Evolutionary conservation across 768 basidiomycete genomes (phyloP).

Genomic region (Lactarius evosmus): DNA sequence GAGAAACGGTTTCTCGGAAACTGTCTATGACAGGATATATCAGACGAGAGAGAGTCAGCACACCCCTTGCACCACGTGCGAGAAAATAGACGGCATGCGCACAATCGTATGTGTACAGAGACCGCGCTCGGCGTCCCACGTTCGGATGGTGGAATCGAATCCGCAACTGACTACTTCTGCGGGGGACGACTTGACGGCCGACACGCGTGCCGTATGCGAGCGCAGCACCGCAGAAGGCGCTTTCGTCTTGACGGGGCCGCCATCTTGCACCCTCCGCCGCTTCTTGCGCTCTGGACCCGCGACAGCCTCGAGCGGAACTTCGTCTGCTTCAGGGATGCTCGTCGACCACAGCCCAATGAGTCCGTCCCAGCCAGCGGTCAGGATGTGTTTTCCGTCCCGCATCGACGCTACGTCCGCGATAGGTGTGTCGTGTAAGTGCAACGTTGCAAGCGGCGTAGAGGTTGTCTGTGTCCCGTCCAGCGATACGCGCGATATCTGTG

Average conservation of each 20-base stretch:
- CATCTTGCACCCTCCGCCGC: slow-evolving; percentile 46
- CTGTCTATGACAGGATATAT: slow-evolving; percentile 48
- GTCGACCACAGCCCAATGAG: slow-evolving; percentile 82
- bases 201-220: slow-evolving; percentile 81
- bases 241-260: slow-evolving; percentile 43
- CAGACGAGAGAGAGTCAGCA: slow-evolving; percentile 2
- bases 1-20: slow-evolving; percentile 73
- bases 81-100: slow-evolving; percentile 31
- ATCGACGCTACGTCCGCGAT: slow-evolving; percentile 68
- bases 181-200: slow-evolving; percentile 58
- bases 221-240: slow-evolving; percentile 72
- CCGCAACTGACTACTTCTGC: slow-evolving; percentile 65
- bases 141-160: slow-evolving; percentile 85
- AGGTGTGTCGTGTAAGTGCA: slow-evolving; percentile 81
- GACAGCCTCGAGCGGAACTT: slow-evolving; percentile 47
- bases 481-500: slow-evolving; percentile 46
- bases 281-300: slow-evolving; percentile 46
- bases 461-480: slow-evolving; percentile 15
- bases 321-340: slow-evolving; percentile 56
- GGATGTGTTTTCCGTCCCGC: slow-evolving; percentile 53
- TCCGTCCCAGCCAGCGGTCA: slow-evolving; percentile 87
- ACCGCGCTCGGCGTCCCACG: slow-evolving; percentile 83
- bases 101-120: slow-evolving; percentile 70
- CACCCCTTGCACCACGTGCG: neutral
- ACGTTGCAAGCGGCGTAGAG: slow-evolving; percentile 50